phyloP scores from a whole-genome alignment of 2,329 filamentous ascomycete genomes.

The Aspergillus clavatus region DNA sequence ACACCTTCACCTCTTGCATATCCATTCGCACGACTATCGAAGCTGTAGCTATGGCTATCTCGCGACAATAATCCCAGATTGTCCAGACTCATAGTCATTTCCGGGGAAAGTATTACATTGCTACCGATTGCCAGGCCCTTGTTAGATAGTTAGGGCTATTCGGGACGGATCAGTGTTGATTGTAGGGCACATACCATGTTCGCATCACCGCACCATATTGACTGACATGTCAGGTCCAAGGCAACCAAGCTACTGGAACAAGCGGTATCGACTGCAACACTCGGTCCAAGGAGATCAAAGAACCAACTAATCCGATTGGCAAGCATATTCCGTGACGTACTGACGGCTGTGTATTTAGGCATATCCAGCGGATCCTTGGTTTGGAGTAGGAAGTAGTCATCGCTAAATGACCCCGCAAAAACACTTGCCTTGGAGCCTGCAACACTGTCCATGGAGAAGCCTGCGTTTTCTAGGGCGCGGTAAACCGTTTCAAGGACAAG shows the following conservation, averaged over 20 bases:
- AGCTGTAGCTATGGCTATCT: conserved; percentile 12
- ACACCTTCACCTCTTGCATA: conserved; percentile 50
- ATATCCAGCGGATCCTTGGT: conserved; percentile 15
- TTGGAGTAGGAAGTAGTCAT: conserved; percentile 27
- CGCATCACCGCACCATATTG: conserved; percentile 17
- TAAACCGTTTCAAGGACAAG: conserved; percentile 27
- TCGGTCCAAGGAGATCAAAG: conserved; percentile 28
- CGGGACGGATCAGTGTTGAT: conserved; percentile 1
- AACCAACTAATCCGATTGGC: conserved; percentile 28
- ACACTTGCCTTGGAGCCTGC: conserved; percentile 30
- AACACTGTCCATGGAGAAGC: conserved; percentile 22
- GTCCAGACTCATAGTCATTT: conserved; percentile 9
- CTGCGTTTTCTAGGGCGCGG: conserved; percentile 26
- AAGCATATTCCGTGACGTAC: conserved; percentile 24
- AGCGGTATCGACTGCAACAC: conserved; percentile 24
- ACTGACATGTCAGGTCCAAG: conserved; percentile 19
- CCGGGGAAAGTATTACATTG: conserved; percentile 13
- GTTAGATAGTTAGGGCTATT: neutral
- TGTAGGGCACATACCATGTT: conserved; percentile 10
- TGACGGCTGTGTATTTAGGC: conserved; percentile 20
- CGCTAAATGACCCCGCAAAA: conserved; percentile 26
- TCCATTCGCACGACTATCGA: conserved; percentile 40
- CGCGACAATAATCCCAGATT: conserved; percentile 9
- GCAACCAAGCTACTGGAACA: conserved; percentile 26
- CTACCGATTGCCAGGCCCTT: conserved; percentile 13